Evolutionary conservation across 768 basidiomycete genomes (phyloP).

Genomic region (Pisolithus tinctorius): DNA sequence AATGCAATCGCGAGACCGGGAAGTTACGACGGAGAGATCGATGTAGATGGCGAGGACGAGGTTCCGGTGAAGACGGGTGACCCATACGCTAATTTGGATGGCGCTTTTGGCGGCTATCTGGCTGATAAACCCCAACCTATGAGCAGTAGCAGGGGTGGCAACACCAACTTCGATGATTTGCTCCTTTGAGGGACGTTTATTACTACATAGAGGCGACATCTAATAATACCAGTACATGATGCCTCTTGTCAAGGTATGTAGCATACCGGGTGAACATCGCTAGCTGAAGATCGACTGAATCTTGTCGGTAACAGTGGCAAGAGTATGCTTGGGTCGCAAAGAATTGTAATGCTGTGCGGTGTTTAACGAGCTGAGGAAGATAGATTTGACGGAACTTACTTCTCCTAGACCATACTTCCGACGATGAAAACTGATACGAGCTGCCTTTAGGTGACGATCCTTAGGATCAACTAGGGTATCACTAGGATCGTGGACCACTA

Average conservation of each 20-base stretch:
- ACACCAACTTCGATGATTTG: constrained; percentile 58
- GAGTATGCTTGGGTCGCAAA: constrained; percentile 47
- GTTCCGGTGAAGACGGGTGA: constrained; percentile 36
- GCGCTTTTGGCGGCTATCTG: constrained; percentile 67
- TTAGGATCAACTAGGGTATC: constrained; percentile 24
- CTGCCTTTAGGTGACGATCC: constrained; percentile 32
- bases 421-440: constrained; percentile 86
- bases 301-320: constrained; percentile 24
- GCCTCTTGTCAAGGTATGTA: background rate
- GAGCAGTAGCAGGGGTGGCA: constrained; percentile 31
- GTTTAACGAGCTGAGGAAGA: constrained; percentile 4
- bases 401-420: constrained; percentile 95
- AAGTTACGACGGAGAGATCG: constrained; percentile 13
- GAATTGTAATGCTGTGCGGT: constrained; percentile 78
- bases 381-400: constrained; percentile 39
- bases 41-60: constrained; percentile 32
- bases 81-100: constrained; percentile 79
- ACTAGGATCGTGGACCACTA: constrained; percentile 75
- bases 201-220: background rate
- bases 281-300: constrained; percentile 25
- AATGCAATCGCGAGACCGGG: background rate
- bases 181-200: constrained; percentile 40
- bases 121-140: constrained; percentile 70
- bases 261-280: constrained; percentile 2
- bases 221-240: background rate